Conservation (phyloP, 805 yeast genomes). For the Yarrowia keelungensis region DNA sequence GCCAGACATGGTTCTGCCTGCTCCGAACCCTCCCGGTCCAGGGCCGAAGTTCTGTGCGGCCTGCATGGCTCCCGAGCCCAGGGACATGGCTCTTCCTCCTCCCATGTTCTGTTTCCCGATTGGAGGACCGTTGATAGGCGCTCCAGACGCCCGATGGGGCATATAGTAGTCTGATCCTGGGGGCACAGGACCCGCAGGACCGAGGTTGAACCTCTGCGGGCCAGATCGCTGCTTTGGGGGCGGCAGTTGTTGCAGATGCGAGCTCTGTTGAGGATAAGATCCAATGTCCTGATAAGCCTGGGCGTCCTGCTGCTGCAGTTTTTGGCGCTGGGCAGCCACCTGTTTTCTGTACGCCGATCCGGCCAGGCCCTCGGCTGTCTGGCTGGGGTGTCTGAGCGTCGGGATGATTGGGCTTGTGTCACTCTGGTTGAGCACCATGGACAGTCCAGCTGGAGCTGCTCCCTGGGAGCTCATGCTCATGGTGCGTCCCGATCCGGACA, state of each 20-base stretch:
- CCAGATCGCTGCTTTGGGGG: constrained; percentile 30
- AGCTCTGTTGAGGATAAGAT: constrained; percentile 29
- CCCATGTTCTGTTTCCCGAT: constrained; percentile 6
- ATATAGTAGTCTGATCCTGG: constrained; percentile 31
- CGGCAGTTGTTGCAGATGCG: constrained; percentile 19
- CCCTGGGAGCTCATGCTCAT: constrained; percentile 26
- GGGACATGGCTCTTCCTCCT: constrained; percentile 29
- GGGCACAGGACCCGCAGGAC: constrained; percentile 7
- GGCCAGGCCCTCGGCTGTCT: constrained; percentile 18
- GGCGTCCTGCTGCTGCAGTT: constrained; percentile 29
- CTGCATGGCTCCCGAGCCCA: constrained; percentile 37
- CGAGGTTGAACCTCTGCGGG: constrained; percentile 6
- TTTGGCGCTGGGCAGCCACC: constrained; percentile 36
- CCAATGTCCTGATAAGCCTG: constrained; percentile 37
- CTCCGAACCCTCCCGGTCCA: constrained; percentile 14
- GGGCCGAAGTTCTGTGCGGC: constrained; percentile 32
- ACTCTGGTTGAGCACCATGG: constrained; percentile 27
- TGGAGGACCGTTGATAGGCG: constrained; percentile 12
- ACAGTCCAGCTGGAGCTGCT: constrained; percentile 8
- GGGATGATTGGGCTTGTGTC: constrained; percentile 36
- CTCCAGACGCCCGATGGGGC: constrained; percentile 33
- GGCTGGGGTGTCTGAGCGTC: constrained; percentile 12
- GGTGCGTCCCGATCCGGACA: constrained; percentile 26
- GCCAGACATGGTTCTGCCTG: constrained; percentile 34
- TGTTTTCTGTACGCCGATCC: constrained; percentile 30